These are phyloP conservation scores for Stagonosporopsis cucurbitacearum DNA, from an alignment of 2,329 filamentous ascomycete species.

Conservation along the genomic window DNA sequence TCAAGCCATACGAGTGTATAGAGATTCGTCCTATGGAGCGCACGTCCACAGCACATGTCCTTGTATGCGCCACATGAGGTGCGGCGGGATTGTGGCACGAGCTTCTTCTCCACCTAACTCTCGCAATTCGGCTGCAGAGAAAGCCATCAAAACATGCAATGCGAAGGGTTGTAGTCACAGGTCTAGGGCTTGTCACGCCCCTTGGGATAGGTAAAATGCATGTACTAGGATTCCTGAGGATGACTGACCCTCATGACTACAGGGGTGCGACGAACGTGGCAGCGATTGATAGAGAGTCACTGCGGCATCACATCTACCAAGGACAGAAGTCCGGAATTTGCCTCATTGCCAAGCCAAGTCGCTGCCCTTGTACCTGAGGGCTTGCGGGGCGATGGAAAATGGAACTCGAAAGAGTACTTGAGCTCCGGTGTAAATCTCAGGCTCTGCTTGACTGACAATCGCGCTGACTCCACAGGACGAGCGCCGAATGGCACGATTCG, in stretches of 20 bases:
- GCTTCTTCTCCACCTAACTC: slow-evolving; percentile 7
- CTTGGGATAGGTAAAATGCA: slow-evolving; percentile 70
- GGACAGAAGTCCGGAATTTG: slow-evolving; percentile 68
- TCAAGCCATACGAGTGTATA: too few relatives aligned
- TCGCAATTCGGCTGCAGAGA: slow-evolving; percentile 17
- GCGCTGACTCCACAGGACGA: slow-evolving; percentile 56
- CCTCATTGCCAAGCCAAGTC: slow-evolving; percentile 79
- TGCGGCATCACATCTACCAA: slow-evolving; percentile 81
- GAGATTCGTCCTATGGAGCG: too few relatives aligned
- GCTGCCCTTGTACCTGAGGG: slow-evolving; percentile 79
- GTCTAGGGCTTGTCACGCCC: slow-evolving; percentile 63
- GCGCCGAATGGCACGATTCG: slow-evolving; percentile 86
- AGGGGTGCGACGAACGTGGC: slow-evolving; percentile 80
- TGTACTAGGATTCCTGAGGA: background rate
- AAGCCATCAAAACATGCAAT: slow-evolving; percentile 50
- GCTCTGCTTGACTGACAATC: background rate
- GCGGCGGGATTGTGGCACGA: slow-evolving; percentile 23
- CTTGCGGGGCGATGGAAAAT: slow-evolving; percentile 49
- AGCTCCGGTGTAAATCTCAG: slow-evolving; percentile 8
- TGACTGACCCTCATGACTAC: background rate
- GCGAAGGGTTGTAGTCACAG: slow-evolving; percentile 59
- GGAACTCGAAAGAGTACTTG: slow-evolving; percentile 58
- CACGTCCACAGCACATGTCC: too few relatives aligned
- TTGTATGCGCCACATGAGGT: slow-evolving; percentile 18
- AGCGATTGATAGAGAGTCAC: slow-evolving; percentile 76